phyloP scores from a whole-genome alignment of 202 grass and related monocot genomes.

The Carex arenaria region DNA sequence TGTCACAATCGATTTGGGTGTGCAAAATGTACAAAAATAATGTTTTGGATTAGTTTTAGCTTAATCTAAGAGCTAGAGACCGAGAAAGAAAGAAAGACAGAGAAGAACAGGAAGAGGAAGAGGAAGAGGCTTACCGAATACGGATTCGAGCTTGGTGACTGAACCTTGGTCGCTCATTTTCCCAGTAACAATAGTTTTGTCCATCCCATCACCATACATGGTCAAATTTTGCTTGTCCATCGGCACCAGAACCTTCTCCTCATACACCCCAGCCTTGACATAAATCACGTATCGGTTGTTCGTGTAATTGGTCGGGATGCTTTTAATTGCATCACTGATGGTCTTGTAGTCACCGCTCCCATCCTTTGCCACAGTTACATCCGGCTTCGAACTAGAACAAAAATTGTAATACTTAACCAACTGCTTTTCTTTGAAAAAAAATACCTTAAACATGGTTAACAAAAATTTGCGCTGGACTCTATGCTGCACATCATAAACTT shows the following conservation, averaged over 20 bases:
- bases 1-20: no score
- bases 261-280: slow-evolving; percentile 71
- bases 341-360: slow-evolving; percentile 75
- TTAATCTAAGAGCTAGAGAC: no score
- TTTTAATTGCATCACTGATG: slow-evolving; percentile 56
- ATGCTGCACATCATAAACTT: not conserved
- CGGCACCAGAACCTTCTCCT: slow-evolving; percentile 48
- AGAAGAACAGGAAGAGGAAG: no score
- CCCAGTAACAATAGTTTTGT: slow-evolving; percentile 42
- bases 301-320: slow-evolving; percentile 21
- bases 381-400: slow-evolving; percentile 25
- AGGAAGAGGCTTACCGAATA: slow-evolving; percentile 38
- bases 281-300: slow-evolving; percentile 51
- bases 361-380: slow-evolving; percentile 57
- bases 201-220: slow-evolving; percentile 64
- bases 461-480: no score
- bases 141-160: slow-evolving; percentile 16
- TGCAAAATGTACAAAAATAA: no score
- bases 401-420: not conserved
- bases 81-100: not conserved
- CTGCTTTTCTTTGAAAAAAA: not conserved
- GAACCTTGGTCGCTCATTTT: not conserved
- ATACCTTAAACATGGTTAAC: no score
- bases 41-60: no score
- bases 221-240: slow-evolving; percentile 40